Evolutionary conservation across 495 filamentous ascomycete genomes (phyloP), one percentile per base, ranked within the genome.

Genomic region (Beverwykella pulmonaria): DNA sequence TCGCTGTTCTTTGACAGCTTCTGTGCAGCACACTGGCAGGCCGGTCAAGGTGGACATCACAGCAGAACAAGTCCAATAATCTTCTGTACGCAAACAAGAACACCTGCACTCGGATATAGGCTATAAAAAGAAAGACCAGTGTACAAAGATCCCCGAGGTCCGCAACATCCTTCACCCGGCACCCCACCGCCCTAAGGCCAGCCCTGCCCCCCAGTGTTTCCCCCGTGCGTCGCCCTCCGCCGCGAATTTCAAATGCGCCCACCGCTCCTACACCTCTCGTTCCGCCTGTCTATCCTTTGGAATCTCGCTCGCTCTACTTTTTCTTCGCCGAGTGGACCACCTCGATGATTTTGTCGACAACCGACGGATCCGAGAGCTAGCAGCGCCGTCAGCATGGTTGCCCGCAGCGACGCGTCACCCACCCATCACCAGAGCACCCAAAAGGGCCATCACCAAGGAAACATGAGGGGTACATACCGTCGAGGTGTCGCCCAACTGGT

Each of bases 401-500:
- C 50, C 10, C 59, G 44, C 22, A 55, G 17, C 19, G 41, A 58
- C 61, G 61, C 61, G 53, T 56, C 44, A 44, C n/a, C 19, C 26
- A 27, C 61, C 25, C 39, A 41, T 53, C 53, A 53, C 53, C 61
- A 58, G 14, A 44, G 23, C 59, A 53, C 61, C 67, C 29, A 20
- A 34, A 54, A 41, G 12, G 41, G 20, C 29, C 60, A 14, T 12
- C 25, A 7, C 12, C 23, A 54, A 60, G 56, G 23, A 54, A 46
- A 49, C 26, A 1, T 32, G 12, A 52, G 55, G 54, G 10, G 52
- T 20, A 70, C 90, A 82, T 84, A 96, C 91, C 59, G 94, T 98
- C 1, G 91, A 90, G 29, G 80, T 93, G 72, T 99, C 95, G 71
- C 94, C 94, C 59, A 99, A 81, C 76, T 93, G 92, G 72, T 98